Evolutionary conservation across 176 grass and related monocot species (phyloP).

Genomic region (Carex scoparia): DNA sequence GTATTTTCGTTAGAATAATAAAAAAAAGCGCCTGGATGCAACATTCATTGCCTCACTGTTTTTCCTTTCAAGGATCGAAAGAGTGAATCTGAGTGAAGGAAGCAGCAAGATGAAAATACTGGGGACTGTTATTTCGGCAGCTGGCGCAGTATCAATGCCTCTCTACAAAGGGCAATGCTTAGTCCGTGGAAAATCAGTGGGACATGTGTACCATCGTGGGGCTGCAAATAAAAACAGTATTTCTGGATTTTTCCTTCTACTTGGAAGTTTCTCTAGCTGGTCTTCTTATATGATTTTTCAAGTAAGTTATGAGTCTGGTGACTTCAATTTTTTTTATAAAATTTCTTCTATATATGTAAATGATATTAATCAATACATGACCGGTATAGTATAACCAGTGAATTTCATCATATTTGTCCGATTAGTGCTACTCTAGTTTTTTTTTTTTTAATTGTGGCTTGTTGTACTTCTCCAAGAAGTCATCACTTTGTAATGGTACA

Average conservation of each 20-base stretch:
- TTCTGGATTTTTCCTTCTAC: constrained; percentile 26
- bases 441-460: neutral
- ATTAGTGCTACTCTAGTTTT: neutral
- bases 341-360: neutral
- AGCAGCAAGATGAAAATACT: constrained; percentile 32
- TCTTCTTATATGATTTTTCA: constrained; percentile 35
- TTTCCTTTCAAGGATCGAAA: constrained; percentile 33
- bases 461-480: neutral
- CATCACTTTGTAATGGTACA: neutral
- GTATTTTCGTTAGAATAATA: neutral
- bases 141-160: constrained; percentile 31
- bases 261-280: constrained; percentile 20
- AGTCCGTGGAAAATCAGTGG: constrained; percentile 9
- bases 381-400: neutral
- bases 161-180: constrained; percentile 28
- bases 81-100: constrained; percentile 19
- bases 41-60: neutral
- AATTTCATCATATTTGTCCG: neutral
- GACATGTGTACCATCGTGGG: neutral
- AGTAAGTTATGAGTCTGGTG: constrained; percentile 4
- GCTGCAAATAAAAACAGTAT: constrained; percentile 6
- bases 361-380: neutral
- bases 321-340: neutral
- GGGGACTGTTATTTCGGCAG: constrained; percentile 21
- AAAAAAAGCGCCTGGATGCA: neutral